Evolutionary conservation across 1,139 yeast genomes (phyloP), one percentile per base, ranked within the genome.

Genomic region (Candida pseudocylindracea): DNA sequence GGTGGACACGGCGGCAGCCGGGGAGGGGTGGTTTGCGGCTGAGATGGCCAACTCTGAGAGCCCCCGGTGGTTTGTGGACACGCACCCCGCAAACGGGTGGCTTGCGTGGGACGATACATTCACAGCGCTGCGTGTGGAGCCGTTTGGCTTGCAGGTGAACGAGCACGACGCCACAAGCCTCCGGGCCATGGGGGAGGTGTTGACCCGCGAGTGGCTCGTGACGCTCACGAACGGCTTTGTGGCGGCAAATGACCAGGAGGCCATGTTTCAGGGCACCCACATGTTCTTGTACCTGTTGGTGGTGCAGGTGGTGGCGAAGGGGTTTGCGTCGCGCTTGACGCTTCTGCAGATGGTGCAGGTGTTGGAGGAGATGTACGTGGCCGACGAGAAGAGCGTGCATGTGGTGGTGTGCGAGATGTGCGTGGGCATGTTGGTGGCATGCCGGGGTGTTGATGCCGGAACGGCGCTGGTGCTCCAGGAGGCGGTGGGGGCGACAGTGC

Each of bases 41-140:
- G 20, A 15, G 20, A 15, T 15, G 20, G 20, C 20, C 20, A 15
- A 15, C 20, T 4, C 20, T 6, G 6, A 6, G 6, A 15, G 20
- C 20, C 20, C 20, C 20, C 20, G 6, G 20, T 15, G 20, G 20
- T 15, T 15, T 15, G 20, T 15, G 20, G 20, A 15, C 20, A 15
- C 20, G 20, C 20, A 4, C 20, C 20, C 20, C 20, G 20, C 20
- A 15, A 52, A 55, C 10, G 93, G 95, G 0, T 79, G 91, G 74
- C 51, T 79, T 12, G 73, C 75, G 33, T 81, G 95, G 93, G 80
- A 74, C 12, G 53, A 65, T 9, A 39, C 52, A 1, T 47, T 79
- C 51, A 46, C 51, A 27, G 91, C 66, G 1, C 56, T 67, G 10
- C 50, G 53, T 12, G 46, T 49, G 2, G 44, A 46, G 7, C 49